Percentiles rank a stretch among this genome's conserved stretches.
Evolutionary conservation across 345 rosid genomes (phyloP).

Genomic region (Carallia brachiata): DNA sequence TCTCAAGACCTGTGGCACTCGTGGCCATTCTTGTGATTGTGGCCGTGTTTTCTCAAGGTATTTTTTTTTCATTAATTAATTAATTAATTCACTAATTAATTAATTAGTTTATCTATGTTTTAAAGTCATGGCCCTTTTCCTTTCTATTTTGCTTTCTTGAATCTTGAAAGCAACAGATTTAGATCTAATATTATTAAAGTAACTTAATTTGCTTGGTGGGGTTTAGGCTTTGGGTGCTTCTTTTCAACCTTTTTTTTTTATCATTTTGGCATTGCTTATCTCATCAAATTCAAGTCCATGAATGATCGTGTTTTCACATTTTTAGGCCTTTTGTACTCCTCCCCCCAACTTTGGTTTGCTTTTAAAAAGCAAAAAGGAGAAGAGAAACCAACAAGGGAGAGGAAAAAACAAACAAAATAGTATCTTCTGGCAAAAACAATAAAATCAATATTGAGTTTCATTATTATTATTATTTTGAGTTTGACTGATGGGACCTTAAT

Average conservation of each 20-base stretch:
- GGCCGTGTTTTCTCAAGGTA: constrained; percentile 98
- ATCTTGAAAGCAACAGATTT: not conserved
- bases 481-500: constrained; percentile 28
- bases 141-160: not conserved
- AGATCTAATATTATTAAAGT: too few relatives aligned
- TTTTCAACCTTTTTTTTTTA: too few relatives aligned
- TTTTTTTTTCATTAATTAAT: not conserved
- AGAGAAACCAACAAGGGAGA: not conserved
- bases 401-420: not conserved
- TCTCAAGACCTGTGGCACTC: constrained; percentile 92
- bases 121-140: not conserved
- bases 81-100: not conserved
- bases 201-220: too few relatives aligned
- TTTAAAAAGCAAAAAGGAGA: not conserved
- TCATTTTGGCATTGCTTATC: too few relatives aligned
- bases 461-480: not conserved
- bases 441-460: too few relatives aligned
- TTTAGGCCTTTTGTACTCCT: not conserved
- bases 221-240: too few relatives aligned
- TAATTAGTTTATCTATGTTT: not conserved
- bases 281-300: not conserved
- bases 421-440: not conserved
- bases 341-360: not conserved
- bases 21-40: constrained; percentile 98
- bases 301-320: constrained; percentile 12